Evolutionary conservation across 2,329 filamentous ascomycete species (phyloP).

Genomic region (Talaromyces sp.): DNA sequence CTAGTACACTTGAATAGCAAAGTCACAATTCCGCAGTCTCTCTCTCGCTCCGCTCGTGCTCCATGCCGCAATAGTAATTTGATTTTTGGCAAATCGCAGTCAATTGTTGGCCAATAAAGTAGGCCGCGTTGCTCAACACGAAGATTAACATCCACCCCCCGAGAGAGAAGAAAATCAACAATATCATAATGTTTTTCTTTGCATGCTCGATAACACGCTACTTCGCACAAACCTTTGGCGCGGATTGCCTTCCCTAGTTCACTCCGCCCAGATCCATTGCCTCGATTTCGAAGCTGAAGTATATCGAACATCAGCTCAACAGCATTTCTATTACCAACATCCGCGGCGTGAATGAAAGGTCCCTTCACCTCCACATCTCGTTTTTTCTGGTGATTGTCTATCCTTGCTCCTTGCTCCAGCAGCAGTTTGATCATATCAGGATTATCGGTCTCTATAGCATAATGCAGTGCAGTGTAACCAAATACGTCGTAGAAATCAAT

Average conservation of each 20-base stretch:
- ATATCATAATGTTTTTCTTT: neutral
- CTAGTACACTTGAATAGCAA: neutral
- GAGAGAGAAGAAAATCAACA: neutral
- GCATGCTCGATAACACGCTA: neutral
- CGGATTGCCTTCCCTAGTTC: neutral
- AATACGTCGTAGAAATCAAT: neutral
- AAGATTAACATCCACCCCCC: slow-evolving; percentile 1
- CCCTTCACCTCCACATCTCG: neutral
- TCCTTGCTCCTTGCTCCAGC: slow-evolving; percentile 3
- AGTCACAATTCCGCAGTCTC: slow-evolving; percentile 1
- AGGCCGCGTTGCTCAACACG: neutral
- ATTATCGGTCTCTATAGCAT: neutral
- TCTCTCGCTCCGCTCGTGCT: slow-evolving; percentile 1
- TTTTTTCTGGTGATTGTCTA: neutral
- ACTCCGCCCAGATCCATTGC: neutral
- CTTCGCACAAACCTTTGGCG: neutral
- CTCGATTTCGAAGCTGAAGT: slow-evolving; percentile 1
- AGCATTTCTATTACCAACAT: neutral
- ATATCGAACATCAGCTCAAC: slow-evolving; percentile 3
- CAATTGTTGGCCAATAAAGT: neutral
- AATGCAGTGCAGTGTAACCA: slow-evolving; percentile 1
- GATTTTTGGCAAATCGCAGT: neutral
- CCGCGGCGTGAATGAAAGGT: neutral
- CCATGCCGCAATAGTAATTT: slow-evolving; percentile 1
- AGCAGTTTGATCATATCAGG: slow-evolving; percentile 2